Conservation (phyloP, 2,329 filamentous ascomycete genomes). For the Biscogniauxia marginata region DNA sequence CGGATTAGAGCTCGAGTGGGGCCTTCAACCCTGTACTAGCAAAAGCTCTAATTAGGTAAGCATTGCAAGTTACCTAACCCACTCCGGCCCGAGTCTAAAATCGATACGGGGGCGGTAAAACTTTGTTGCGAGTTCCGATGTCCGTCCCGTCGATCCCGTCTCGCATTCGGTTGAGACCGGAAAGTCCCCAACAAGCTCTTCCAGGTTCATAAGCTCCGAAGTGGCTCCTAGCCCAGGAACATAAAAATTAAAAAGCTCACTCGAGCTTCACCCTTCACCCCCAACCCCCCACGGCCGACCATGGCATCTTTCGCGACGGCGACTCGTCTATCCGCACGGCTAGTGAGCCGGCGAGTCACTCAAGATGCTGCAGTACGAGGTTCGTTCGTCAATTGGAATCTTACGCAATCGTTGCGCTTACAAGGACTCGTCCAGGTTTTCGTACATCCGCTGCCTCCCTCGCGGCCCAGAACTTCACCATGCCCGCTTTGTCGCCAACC, state of each 20-base stretch:
- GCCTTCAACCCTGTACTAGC: too few species aligned
- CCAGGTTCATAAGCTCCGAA: constrained; percentile 21
- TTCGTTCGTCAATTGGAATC: constrained; percentile 38
- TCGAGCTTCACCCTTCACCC: constrained; percentile 27
- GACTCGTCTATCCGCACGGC: constrained; percentile 62
- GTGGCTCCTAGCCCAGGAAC: constrained; percentile 6
- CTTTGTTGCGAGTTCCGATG: constrained; percentile 5
- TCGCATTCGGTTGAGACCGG: constrained; percentile 25
- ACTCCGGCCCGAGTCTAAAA: too few species aligned
- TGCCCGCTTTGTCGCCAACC: constrained; percentile 87
- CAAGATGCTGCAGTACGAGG: constrained; percentile 57
- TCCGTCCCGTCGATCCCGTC: constrained; percentile 8
- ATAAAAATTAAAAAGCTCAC: constrained; percentile 26
- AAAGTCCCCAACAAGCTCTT: constrained; percentile 29
- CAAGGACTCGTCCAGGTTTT: constrained; percentile 50
- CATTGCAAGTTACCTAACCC: too few species aligned
- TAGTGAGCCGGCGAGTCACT: constrained; percentile 53
- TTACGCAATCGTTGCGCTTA: constrained; percentile 1
- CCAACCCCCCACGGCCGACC: constrained; percentile 26
- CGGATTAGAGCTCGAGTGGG: too few species aligned
- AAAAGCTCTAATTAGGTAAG: too few species aligned
- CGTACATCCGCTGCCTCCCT: constrained; percentile 60
- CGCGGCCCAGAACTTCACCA: constrained; percentile 83
- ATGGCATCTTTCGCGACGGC: constrained; percentile 68
- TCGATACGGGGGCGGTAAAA: neutral